Base-by-base conservation (phyloP, 164 flowering plant species). In the Chloranthus sessilifolius region DNA sequence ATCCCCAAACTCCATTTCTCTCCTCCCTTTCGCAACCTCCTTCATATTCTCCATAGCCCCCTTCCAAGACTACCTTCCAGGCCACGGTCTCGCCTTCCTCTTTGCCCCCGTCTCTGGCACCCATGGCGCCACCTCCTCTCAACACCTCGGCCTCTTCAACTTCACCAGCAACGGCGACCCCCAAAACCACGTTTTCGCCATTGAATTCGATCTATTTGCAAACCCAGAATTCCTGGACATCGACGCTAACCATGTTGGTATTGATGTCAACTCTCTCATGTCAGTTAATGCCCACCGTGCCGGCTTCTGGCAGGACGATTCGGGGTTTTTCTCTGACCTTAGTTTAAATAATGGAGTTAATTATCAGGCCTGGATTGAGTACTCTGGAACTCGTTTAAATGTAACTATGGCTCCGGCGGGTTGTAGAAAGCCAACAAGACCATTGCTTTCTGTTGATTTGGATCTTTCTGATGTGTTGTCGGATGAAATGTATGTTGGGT, bases 361-460 rank as follows among this genome's bases (percentile, higher is more conserved):
- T 46, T 74, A 70, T 60, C 75, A 74, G 53, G 75, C 60, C 2
- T 74, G 79, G 79, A 63, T 70, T 43, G 79, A 71, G 27, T 74
- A 56, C 56, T 1, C 7, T 14, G 38, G 35, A 52, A 45, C 43
- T 4, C 34, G 15, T 7, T 27, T 75, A 4, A 64, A 56, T 40
- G 65, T 75, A 12, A 58, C 72, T 11, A 72, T 75, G 76, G 74
- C 64, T 29, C 41, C 14, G 4, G 74, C 66, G 0, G 80, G 80
- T 1, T 7, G 7, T 25, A 42, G n/a, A 23, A 58, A 60, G 62
- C 80, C 80, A 16, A 1, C 1, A 14, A 34, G 55, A 34, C 68
- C 72, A 17, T 52, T 72, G 24, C 42, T 75, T 5, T 56, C 55
- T 47, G 24, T 15, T 14, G 1, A 40, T 5, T 3, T 50, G 15